These are phyloP conservation scores for Erodium texanum DNA, from an alignment of 441 rosid genomes.

Conservation along the genomic window DNA sequence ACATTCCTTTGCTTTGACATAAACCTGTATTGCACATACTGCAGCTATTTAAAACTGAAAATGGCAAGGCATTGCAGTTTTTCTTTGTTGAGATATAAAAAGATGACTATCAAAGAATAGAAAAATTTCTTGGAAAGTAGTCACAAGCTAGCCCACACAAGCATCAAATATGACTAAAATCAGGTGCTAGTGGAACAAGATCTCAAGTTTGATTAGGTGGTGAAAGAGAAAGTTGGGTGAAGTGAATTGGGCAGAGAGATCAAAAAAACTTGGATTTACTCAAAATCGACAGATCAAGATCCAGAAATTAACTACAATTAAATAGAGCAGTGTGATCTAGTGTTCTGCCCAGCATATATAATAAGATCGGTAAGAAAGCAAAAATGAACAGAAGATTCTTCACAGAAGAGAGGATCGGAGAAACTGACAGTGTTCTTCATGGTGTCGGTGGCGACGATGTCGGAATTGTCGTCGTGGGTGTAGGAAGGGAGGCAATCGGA, in stretches of 20 bases:
- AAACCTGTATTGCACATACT: conserved; percentile 42
- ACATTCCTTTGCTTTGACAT: conserved; percentile 81
- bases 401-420: neutral
- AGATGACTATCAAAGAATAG: no score
- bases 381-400: neutral
- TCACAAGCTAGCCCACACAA: neutral
- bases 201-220: no score
- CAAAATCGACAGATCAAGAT: neutral
- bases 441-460: conserved; percentile 86
- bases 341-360: no score
- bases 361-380: no score
- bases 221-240: no score
- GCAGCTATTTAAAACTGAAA: neutral
- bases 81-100: no score
- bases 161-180: neutral
- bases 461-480: conserved; percentile 54
- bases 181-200: no score
- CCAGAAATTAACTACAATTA: neutral
- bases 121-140: neutral
- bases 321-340: neutral
- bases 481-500: conserved; percentile 68
- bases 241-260: neutral
- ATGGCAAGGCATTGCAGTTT: neutral
- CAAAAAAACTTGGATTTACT: no score
- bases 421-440: conserved; percentile 70